phyloP scores from a whole-genome alignment of 2,329 filamentous ascomycete genomes.

The Xylaria sp. region DNA sequence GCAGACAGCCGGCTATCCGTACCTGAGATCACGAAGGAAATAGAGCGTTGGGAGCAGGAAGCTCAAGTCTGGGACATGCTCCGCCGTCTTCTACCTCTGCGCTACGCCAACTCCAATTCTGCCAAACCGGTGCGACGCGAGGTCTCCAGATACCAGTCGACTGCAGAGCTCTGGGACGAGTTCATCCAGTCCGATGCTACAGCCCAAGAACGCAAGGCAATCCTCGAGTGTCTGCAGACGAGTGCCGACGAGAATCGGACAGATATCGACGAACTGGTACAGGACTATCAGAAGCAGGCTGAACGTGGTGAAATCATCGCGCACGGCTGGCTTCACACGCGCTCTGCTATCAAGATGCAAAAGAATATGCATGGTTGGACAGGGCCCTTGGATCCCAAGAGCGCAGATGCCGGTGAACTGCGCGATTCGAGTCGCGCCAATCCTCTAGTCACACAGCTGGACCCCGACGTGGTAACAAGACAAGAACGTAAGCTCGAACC shows the following conservation, averaged over 20 bases:
- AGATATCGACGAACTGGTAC: slow-evolving; percentile 69
- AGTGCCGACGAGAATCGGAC: slow-evolving; percentile 62
- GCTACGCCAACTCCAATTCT: slow-evolving; percentile 45
- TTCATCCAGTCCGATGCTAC: slow-evolving; percentile 69
- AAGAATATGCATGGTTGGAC: slow-evolving; percentile 71
- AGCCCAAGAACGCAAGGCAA: slow-evolving; percentile 70
- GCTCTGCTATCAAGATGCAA: slow-evolving; percentile 80
- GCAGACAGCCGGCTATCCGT: slow-evolving; percentile 34
- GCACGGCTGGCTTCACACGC: slow-evolving; percentile 88
- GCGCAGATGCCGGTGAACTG: slow-evolving; percentile 51
- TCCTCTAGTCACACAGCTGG: slow-evolving; percentile 75
- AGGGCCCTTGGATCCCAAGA: slow-evolving; percentile 58
- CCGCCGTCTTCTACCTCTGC: slow-evolving; percentile 64
- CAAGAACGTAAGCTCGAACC: slow-evolving; percentile 72
- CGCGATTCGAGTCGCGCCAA: slow-evolving; percentile 54
- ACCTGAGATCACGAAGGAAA: slow-evolving; percentile 35
- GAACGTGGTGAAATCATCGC: slow-evolving; percentile 77
- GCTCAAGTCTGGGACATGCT: slow-evolving; percentile 88
- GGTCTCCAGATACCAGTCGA: slow-evolving; percentile 27
- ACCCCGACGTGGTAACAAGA: slow-evolving; percentile 82
- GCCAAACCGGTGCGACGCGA: slow-evolving; percentile 35
- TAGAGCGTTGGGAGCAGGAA: slow-evolving; percentile 71
- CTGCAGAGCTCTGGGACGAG: slow-evolving; percentile 52
- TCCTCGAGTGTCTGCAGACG: slow-evolving; percentile 81
- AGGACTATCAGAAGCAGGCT: slow-evolving; percentile 68